Base-by-base conservation (phyloP, 108 stramenopile genomes). In the Stephanodiscus triporus region DNA sequence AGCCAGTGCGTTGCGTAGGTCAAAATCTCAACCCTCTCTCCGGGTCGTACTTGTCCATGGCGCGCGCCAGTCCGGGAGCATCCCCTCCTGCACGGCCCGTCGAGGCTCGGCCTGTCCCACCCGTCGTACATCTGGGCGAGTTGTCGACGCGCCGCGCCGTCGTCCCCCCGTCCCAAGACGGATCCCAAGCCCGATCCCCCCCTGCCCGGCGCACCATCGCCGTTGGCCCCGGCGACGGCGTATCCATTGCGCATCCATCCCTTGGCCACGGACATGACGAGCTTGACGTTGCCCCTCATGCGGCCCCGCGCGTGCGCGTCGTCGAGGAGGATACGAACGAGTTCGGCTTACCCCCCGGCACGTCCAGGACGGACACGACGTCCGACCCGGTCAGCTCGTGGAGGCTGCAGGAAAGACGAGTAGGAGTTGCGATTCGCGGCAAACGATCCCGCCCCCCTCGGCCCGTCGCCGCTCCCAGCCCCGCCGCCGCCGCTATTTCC, bases 1-100 rank as follows among this genome's bases (percentile, higher is more conserved):
- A 89, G 89, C 91, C 93, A 96, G 61, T 84, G 83, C 0, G 95
- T 94, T 5, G 95, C 89, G 68, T 96, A 96, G 17, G 95, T 96
- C 22, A 76, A 73, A 96, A 96, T 37, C 85, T 70, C 26, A 88
- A 69, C 10, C 88, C 88, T 23, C 87, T 65, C 45, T 80, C 81
- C 5, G 88, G 86, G 34, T 94, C 88, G 56, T 80, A 96, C 34
- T 86, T 86, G 64, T 94, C 93, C n/a, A 86, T 91, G 0, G 95
- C 95, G 22, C 76, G 75, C 7, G 88, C 85, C 36, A 96, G 63
- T 0, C 95, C 95, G 11, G n/a, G n/a, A 93, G 16, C 40, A 91
- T 86, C 0, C 91, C 95, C 78, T 94, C 91, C 66, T 96, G 95
- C n/a, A 93, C 81, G 1, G 89, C 90, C 63, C 95, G 48, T 95